Percentiles rank a stretch among this genome's conserved stretches.
Evolutionary conservation across 352 stramenopile genomes (phyloP).

Genomic region (Globisporangium alternatum): DNA sequence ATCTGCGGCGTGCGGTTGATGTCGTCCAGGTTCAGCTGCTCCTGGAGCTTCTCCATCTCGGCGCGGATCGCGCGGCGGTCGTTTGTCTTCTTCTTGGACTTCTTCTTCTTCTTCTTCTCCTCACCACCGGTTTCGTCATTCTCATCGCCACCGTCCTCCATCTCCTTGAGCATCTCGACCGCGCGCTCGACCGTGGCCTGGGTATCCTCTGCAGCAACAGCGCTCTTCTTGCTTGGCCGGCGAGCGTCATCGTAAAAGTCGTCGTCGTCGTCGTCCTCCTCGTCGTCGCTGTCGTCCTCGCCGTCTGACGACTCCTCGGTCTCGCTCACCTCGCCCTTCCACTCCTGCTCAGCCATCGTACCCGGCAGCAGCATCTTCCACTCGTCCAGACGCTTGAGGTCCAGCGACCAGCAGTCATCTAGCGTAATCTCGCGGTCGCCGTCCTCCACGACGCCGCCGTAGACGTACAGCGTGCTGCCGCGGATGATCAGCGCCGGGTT

Average conservation of each 20-base stretch:
- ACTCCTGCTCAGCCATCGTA: constrained; percentile 93
- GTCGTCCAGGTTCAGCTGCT: constrained; percentile 71
- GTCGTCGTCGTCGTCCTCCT: constrained; percentile 55
- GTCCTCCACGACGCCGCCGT: constrained; percentile 92
- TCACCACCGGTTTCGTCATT: constrained; percentile 16
- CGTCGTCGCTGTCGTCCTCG: constrained; percentile 71
- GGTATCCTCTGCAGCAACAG: constrained; percentile 15
- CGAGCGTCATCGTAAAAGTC: constrained; percentile 23
- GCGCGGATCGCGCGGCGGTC: constrained; percentile 64
- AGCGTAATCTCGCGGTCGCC: constrained; percentile 95
- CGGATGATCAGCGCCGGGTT: constrained; percentile 86
- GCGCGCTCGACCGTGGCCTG: constrained; percentile 49
- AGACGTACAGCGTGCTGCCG: constrained; percentile 91
- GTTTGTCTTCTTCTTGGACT: constrained; percentile 56
- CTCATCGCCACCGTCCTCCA: constrained; percentile 32
- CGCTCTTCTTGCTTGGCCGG: constrained; percentile 19
- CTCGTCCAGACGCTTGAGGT: constrained; percentile 92
- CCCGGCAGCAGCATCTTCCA: constrained; percentile 92
- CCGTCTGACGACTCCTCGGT: constrained; percentile 85
- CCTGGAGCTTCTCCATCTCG: constrained; percentile 85
- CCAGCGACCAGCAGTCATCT: constrained; percentile 94
- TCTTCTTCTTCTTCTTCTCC: constrained; percentile 43
- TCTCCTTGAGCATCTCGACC: constrained; percentile 57
- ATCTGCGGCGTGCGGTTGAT: constrained; percentile 71
- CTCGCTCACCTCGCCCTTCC: constrained; percentile 81